Percentiles rank a stretch among this genome's conserved stretches.
These are phyloP conservation scores for Nemania sp. DNA, from an alignment of 2,329 filamentous ascomycete genomes.

Conservation along the genomic window DNA sequence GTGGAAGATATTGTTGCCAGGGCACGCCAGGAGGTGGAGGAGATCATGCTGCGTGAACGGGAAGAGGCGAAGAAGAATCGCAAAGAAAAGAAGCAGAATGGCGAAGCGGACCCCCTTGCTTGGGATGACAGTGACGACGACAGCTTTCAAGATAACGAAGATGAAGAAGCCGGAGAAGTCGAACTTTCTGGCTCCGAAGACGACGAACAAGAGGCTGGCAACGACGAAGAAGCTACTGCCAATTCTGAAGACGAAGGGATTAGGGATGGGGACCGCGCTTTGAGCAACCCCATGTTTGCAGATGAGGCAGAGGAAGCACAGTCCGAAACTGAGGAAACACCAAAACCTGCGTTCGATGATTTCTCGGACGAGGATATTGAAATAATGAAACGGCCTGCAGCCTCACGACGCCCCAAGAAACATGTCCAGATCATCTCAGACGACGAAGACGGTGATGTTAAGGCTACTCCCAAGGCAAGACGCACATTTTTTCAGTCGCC, in stretches of 20 bases:
- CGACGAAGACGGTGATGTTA: conserved; percentile 65
- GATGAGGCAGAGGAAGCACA: conserved; percentile 56
- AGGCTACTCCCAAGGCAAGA: conserved; percentile 65
- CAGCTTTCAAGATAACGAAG: conserved; percentile 54
- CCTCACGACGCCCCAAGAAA: conserved; percentile 63
- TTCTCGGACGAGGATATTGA: conserved; percentile 56
- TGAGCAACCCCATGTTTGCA: conserved; percentile 49
- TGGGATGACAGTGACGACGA: conserved; percentile 68
- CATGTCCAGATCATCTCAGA: conserved; percentile 69
- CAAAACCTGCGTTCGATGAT: conserved; percentile 50
- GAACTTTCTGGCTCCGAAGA: conserved; percentile 54
- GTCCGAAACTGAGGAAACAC: conserved; percentile 46
- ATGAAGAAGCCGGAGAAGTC: conserved; percentile 58
- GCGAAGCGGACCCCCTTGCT: conserved; percentile 62
- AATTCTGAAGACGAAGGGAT: conserved; percentile 44
- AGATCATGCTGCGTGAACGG: conserved; percentile 82
- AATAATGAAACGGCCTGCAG: conserved; percentile 54
- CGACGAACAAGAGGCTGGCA: conserved; percentile 55
- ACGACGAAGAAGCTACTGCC: conserved; percentile 51
- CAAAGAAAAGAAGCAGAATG: conserved; percentile 57
- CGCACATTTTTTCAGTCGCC: conserved; percentile 57
- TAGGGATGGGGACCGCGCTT: conserved; percentile 5
- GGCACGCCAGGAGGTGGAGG: conserved; percentile 82
- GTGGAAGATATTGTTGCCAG: conserved; percentile 90
- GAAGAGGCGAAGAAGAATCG: conserved; percentile 76